A percentile compares a stretch with the other conserved stretches of the same genome.
These are phyloP conservation scores for Cladorrhinum sp. DNA, from an alignment of 2,329 filamentous ascomycete species.

Conservation along the genomic window DNA sequence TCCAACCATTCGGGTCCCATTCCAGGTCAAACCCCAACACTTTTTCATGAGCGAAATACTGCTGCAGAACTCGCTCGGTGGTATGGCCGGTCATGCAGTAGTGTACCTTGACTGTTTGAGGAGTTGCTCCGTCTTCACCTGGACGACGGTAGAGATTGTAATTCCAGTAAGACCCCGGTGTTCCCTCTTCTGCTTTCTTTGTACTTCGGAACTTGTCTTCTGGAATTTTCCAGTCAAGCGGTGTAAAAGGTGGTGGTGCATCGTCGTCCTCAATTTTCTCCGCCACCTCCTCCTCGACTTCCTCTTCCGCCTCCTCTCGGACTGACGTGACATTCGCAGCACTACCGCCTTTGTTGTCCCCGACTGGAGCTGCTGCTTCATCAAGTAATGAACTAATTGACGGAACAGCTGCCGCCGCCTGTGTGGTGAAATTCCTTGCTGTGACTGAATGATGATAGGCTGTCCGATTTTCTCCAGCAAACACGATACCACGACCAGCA, in stretches of 20 bases:
- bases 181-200: slow-evolving; percentile 42
- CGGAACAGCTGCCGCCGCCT: not conserved
- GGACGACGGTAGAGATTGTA: slow-evolving; percentile 63
- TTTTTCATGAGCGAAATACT: slow-evolving; percentile 65
- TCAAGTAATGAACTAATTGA: not conserved
- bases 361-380: not conserved
- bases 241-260: slow-evolving; percentile 34
- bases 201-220: slow-evolving; percentile 47
- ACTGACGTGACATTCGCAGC: not conserved
- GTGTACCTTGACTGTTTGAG: slow-evolving; percentile 62
- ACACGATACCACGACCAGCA: slow-evolving; percentile 38
- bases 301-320: not conserved
- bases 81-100: slow-evolving; percentile 70
- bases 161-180: slow-evolving; percentile 61
- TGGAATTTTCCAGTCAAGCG: slow-evolving; percentile 46
- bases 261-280: slow-evolving; percentile 6
- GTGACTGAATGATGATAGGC: slow-evolving; percentile 25
- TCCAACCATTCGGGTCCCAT: slow-evolving; percentile 61
- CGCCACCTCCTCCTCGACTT: not conserved
- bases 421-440: slow-evolving; percentile 17
- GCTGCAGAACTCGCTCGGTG: slow-evolving; percentile 62
- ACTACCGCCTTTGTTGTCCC: not conserved
- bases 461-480: slow-evolving; percentile 28
- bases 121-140: slow-evolving; percentile 35
- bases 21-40: slow-evolving; percentile 89